Base-by-base conservation (phyloP, 163 green algal genomes). In the Volvox carteri region DNA sequence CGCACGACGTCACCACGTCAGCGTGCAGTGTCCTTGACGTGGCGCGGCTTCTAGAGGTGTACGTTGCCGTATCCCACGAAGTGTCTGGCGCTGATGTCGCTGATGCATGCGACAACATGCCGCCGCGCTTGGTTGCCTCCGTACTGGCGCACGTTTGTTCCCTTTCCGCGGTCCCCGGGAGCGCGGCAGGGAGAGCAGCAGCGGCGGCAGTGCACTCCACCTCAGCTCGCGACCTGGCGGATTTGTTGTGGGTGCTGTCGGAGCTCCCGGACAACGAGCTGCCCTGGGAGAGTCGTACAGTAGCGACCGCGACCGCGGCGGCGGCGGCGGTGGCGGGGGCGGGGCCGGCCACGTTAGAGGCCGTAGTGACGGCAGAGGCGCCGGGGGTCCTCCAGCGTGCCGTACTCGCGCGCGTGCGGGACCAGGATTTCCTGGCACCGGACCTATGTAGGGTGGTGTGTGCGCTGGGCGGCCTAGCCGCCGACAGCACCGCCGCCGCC, bases 381-480 rank as follows among this genome's bases (percentile, higher is more conserved):
- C 83, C 83, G 35, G 37, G 18, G 67, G 68, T 67, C 11, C 83
- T 88, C 19, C 83, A 88, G 39, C 68, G 68, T 3, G 83, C 83
- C 33, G 35, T 88, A 28, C 52, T 73, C 23, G 23, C 50, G 1
- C 48, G 83, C 18, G 12, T 88, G 18, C 48, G 50, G 2, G 39
- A 68, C 1, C 84, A 89, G 72, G 70, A 89, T 56, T 89, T 89
- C 52, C 70, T 89, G 25, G 84, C 54, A 52, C 84, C 72, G 4
- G 84, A 89, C 41, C 54, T 89, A 39, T 84, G 72, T 30, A 73
- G 54, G 2, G 72, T 50, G 28, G 72, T 77, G 19, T 89, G 84
- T 33, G 84, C 84, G 7, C 54, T 89, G 18, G 84, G 84, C 39
- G 52, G 39, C 52, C 52, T 89, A 14, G 67, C 48, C 52, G 60